A percentile compares a stretch with the other conserved stretches of the same genome.
Evolutionary conservation across 2,329 filamentous ascomycete genomes (phyloP).

Genomic region (Plectosphaerella plurivora): DNA sequence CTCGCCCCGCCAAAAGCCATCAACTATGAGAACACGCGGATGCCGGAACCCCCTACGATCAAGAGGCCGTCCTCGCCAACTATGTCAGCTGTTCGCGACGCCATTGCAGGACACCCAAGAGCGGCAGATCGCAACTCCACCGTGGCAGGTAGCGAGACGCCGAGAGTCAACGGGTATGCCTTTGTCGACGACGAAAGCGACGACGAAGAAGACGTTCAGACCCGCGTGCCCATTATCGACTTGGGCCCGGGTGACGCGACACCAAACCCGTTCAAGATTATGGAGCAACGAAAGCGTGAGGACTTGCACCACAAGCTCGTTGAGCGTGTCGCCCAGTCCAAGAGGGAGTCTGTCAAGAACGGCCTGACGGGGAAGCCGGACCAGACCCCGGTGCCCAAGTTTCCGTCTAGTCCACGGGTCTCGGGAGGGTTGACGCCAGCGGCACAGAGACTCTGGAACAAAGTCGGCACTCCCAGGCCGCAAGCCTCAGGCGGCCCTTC

Average conservation of each 20-base stretch:
- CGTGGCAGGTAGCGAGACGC: constrained; percentile 68
- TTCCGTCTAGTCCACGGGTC: constrained; percentile 61
- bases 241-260: constrained; percentile 57
- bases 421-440: constrained; percentile 65
- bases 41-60: constrained; percentile 48
- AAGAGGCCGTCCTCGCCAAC: constrained; percentile 69
- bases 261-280: constrained; percentile 76
- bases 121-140: constrained; percentile 57
- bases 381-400: constrained; percentile 62
- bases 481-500: constrained; percentile 27
- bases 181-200: constrained; percentile 83
- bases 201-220: constrained; percentile 27
- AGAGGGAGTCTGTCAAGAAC: constrained; percentile 56
- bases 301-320: constrained; percentile 82
- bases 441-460: constrained; percentile 63
- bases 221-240: constrained; percentile 44
- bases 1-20: constrained; percentile 73
- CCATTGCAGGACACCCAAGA: constrained; percentile 69
- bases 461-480: constrained; percentile 44
- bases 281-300: constrained; percentile 71
- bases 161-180: constrained; percentile 85
- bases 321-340: constrained; percentile 70
- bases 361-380: constrained; percentile 57
- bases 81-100: constrained; percentile 77
- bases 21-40: constrained; percentile 77